Evolutionary conservation across 1,284 basidiomycete genomes (phyloP).

Genomic region (Malassezia arunalokei): DNA sequence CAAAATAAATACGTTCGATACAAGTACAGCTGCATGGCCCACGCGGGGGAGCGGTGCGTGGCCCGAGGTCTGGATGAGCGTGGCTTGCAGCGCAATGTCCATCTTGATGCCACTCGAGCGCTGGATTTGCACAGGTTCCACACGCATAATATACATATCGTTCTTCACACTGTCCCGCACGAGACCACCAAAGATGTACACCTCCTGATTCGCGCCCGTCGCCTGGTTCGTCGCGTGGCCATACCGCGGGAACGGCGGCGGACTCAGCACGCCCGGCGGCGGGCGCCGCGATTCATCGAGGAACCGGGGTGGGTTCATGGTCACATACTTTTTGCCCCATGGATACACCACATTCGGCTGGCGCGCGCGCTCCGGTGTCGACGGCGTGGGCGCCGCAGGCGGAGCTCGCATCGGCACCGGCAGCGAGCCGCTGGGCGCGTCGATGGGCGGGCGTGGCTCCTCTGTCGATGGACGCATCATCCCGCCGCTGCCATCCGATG

Average conservation of each 20-base stretch:
- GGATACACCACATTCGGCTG: constrained; percentile 38
- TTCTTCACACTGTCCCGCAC: constrained; percentile 82
- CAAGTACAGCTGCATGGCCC: constrained; percentile 87
- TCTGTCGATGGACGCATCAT: constrained; percentile 1
- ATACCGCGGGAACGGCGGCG: constrained; percentile 81
- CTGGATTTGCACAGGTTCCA: constrained; percentile 55
- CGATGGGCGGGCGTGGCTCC: neutral
- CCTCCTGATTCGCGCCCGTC: constrained; percentile 63
- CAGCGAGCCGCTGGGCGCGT: neutral
- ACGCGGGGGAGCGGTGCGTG: constrained; percentile 81
- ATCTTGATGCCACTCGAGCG: constrained; percentile 48
- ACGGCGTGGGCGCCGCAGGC: neutral
- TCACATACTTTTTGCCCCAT: constrained; percentile 40
- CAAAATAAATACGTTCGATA: constrained; percentile 87
- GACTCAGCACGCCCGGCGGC: constrained; percentile 40
- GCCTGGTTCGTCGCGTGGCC: constrained; percentile 86
- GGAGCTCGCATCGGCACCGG: neutral
- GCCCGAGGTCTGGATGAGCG: constrained; percentile 58
- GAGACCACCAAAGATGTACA: constrained; percentile 93
- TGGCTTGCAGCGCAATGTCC: constrained; percentile 51
- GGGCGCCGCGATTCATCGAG: constrained; percentile 41
- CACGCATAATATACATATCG: constrained; percentile 61
- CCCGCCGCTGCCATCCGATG: neutral
- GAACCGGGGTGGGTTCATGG: constrained; percentile 43
- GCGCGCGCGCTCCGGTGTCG: constrained; percentile 5